phyloP scores from a whole-genome alignment of 306 rosid species.

The Cucumis hystrix region DNA sequence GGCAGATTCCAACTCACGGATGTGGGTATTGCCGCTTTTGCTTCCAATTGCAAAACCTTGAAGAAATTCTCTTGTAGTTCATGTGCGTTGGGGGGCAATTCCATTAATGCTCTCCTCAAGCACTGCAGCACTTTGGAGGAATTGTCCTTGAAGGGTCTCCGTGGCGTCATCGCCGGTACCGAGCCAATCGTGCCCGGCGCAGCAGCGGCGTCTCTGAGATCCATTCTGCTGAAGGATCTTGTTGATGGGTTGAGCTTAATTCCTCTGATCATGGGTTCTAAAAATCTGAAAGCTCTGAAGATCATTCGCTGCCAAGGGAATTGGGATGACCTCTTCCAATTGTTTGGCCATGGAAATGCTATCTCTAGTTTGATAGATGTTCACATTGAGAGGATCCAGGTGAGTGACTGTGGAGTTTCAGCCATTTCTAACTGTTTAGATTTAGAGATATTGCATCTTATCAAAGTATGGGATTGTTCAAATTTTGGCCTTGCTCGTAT shows the following conservation, averaged over 20 bases:
- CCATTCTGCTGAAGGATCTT: conserved; percentile 52
- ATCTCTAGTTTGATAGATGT: conserved; percentile 36
- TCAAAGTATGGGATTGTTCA: conserved; percentile 57
- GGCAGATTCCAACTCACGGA: conserved; percentile 59
- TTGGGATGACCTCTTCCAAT: conserved; percentile 55
- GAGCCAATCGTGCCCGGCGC: conserved; percentile 30
- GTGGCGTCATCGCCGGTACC: conserved; percentile 31
- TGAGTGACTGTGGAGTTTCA: conserved; percentile 57
- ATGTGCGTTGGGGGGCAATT: conserved; percentile 49
- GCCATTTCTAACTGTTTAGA: conserved; percentile 40
- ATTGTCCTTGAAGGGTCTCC: conserved; percentile 65
- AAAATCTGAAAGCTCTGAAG: conserved; percentile 45
- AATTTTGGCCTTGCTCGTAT: conserved; percentile 41
- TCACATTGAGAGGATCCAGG: conserved; percentile 72
- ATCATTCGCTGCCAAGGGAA: conserved; percentile 62
- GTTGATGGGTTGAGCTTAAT: conserved; percentile 47
- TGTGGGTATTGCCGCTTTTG: conserved; percentile 39
- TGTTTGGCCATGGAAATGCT: conserved; percentile 20
- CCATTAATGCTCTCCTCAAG: conserved; percentile 44
- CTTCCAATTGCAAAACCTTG: conserved; percentile 39
- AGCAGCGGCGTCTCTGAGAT: conserved; percentile 37
- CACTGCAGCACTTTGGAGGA: conserved; percentile 47
- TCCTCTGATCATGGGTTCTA: conserved; percentile 48
- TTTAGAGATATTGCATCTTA: conserved; percentile 52
- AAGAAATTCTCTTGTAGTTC: conserved; percentile 66